phyloP scores from a whole-genome alignment of 768 basidiomycete species.

The Floccularia luteovirens region DNA sequence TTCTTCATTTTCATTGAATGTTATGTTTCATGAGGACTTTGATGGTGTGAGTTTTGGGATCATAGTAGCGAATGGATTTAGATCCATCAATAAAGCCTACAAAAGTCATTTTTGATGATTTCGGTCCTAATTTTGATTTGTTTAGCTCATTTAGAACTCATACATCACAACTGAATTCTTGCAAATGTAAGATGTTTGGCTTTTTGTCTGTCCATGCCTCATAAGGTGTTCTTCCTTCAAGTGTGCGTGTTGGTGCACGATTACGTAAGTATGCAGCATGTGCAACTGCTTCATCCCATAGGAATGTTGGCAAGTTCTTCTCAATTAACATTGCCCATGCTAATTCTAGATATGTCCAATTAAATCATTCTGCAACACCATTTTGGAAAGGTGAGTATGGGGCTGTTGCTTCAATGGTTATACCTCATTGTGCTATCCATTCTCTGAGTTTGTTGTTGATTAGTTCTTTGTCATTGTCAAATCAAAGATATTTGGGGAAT shows the following conservation, averaged over 20 bases:
- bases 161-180: constrained; percentile 17
- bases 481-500: constrained; percentile 7
- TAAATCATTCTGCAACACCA: constrained; percentile 30
- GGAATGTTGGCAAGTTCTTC: constrained; percentile 12
- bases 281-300: constrained; percentile 22
- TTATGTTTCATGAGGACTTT: constrained; percentile 17
- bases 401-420: constrained; percentile 19
- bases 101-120: constrained; percentile 13
- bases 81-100: constrained; percentile 17
- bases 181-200: constrained; percentile 13
- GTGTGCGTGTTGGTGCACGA: constrained; percentile 12
- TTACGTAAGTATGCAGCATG: constrained; percentile 22
- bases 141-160: constrained; percentile 14
- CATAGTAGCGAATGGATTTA: constrained; percentile 15
- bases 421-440: constrained; percentile 16
- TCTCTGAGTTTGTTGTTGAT: constrained; percentile 13
- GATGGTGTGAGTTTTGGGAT: constrained; percentile 8
- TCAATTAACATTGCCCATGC: constrained; percentile 22
- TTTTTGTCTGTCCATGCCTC: constrained; percentile 10
- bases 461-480: constrained; percentile 24
- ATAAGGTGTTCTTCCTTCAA: constrained; percentile 15
- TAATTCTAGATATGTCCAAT: constrained; percentile 21
- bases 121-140: constrained; percentile 11
- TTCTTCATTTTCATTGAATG: constrained; percentile 13
- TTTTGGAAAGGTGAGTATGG: constrained; percentile 31